Evolutionary conservation across 208 protist species (phyloP), one percentile per base, ranked within the genome.

Genomic region (Entamoeba invadens): DNA sequence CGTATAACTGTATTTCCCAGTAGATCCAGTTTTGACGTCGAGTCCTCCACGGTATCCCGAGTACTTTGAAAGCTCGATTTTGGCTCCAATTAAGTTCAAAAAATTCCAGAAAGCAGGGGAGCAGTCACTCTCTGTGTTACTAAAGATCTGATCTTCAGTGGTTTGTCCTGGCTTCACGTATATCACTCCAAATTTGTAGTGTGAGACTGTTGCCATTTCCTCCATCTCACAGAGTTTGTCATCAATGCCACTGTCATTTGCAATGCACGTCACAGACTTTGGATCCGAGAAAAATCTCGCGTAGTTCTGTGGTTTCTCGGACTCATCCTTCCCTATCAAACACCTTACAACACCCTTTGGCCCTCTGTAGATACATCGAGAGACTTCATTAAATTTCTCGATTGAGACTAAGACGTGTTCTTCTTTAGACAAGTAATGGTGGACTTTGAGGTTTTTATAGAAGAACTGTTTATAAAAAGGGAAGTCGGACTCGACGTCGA

Each of bases 21-120:
- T n/a, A 31, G 8, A 45, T 3, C 57, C 38, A 44, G 21, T 77
- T 57, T 46, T 77, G n/a, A 91, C 77, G 50, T 77, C 45, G 18
- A 93, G 44, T 3, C 92, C 92, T 44, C 92, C 92, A 42, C 35
- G 6, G 45, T 77, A 93, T 93, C 92, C 92, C 8, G 4, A 87
- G 4, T 44, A 93, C 25, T 42, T 42, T 14, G 45, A 38, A 21
- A 93, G 47, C 35, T 50, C 45, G 44, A 93, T 45, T n/a, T 42
- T 44, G 35, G 45, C 21, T n/a, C 92, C 92, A 45, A 93, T 42
- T 2, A 77, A 44, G 18, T 93, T 38, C 18, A 93, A 44, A 35
- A 93, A 93, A 46, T 93, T 77, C 57, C 57, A 77, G 38, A 77
- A 77, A n/a, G 57, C 57, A n/a, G 57, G 57, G 21, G 57, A 77